Evolutionary conservation across 192 early-diverging fungal species (phyloP), one percentile per base, ranked within the genome.

Genomic region (Backusella parvicylindrica): DNA sequence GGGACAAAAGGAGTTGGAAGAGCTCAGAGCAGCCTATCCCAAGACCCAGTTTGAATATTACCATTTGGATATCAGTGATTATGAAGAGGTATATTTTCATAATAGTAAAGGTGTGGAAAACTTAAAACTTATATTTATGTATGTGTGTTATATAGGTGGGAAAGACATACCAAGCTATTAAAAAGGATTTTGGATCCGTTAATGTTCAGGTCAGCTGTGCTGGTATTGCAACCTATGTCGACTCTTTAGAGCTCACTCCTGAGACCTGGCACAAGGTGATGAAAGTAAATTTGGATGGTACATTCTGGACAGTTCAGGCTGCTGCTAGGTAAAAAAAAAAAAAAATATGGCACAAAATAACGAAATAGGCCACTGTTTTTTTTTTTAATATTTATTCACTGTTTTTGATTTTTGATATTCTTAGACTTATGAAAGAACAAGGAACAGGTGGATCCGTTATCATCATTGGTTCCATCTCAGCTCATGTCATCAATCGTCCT

Each of bases 381-480:
- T 12, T 15, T 15, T 43, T 3, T 43, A 43, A 11, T 1, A 43
- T 11, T 0, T 15, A 11, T 15, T 11, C 41, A 11, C 21, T 56
- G 11, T 26, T 18, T 56, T n/a, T n/a, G n/a, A n/a, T n/a, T n/a
- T n/a, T n/a, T n/a, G n/a, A 26, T 50, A 6, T 21, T 21, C 8
- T 28, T 60, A 60, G 53, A 60, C 53, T 60, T 28, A 60, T 60
- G 53, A 60, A 60, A 12, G 53, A 60, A 60, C 53, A 60, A 28
- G 53, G 53, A 2, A 60, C 53, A 2, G 76, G 76, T 16, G 76
- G 80, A 41, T 68, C 60, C 15, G 77, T 82, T 16, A 53, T 82
- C 36, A 75, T 80, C 53, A 81, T 78, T 21, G 80, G 72, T 4
- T 76, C 73, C 37, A 82, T 82, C 11, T 77, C 80, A 7, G 77